Base-by-base conservation (phyloP, 148 eudicot species). In the Rhododendron henanense region DNA sequence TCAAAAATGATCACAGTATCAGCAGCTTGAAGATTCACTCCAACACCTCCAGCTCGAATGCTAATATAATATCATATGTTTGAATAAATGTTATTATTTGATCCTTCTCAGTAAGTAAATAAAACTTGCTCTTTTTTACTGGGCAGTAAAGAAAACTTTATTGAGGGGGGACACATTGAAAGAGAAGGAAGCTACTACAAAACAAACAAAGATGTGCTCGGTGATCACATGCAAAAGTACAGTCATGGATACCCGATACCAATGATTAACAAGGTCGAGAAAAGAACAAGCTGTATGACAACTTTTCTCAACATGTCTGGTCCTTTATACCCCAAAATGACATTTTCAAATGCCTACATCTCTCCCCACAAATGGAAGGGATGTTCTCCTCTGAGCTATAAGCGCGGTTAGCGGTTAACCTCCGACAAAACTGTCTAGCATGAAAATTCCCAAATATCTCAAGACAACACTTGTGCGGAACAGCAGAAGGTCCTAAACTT, bases 21-120 rank as follows among this genome's bases (percentile, higher is more conserved):
- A 74, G 99, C 99, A 87, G 99, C 99, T 91, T 97, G 99, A 89
- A 97, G 99, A 90, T 97, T 97, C 85, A 97, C 98, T 57, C 99
- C 99, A 87, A 97, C 99, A 81, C 99, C 99, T 83, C 99, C 99
- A 83, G 99, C 99, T 5, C 99, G 99, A 69, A 97, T 95, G 90
- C 99, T 97, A 85, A 83, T 37, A 88, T 67, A 85, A 84, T 44
- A 88, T 74, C 83, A 89, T 48, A 87, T 47, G 53, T 63, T 39
- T 37, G 18, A 81, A 76, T 86, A 77, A 90, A 82, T 63, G 5
- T 80, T 31, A 41, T 41, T 6, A 41, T 39, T 86, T 18, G 13
- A 51, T 31, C 63, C 48, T 33, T 81, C 47, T 55, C 18, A n/a
- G 37, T 21, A 57, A 57, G 45, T 55, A 55, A 55, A 55, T 18